Conservation (phyloP, 2,329 filamentous ascomycete species). For the Paraphaeosphaeria minitans region DNA sequence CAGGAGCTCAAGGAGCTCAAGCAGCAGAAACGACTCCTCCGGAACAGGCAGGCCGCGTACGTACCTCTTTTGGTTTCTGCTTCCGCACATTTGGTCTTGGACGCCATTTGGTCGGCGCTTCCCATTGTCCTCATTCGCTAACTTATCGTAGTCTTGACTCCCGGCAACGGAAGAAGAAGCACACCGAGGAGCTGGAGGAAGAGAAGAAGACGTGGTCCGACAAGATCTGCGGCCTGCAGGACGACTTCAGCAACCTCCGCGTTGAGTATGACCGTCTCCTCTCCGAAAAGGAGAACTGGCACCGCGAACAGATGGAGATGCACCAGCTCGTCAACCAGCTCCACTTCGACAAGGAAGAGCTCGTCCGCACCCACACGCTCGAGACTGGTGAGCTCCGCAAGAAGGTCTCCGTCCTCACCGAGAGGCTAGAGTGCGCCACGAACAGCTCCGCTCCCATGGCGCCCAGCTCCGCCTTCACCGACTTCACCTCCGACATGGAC, state of each 20-base stretch:
- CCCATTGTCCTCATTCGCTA: slow-evolving; percentile 41
- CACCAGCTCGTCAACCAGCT: slow-evolving; percentile 76
- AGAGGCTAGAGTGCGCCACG: slow-evolving; percentile 67
- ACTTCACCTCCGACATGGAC: slow-evolving; percentile 81
- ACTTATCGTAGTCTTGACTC: slow-evolving; percentile 77
- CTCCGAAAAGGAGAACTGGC: slow-evolving; percentile 67
- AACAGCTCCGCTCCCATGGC: slow-evolving; percentile 53
- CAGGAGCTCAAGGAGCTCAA: slow-evolving; percentile 97
- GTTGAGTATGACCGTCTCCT: slow-evolving; percentile 60
- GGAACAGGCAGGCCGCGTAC: slow-evolving; percentile 96
- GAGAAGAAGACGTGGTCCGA: slow-evolving; percentile 92
- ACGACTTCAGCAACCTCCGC: slow-evolving; percentile 72
- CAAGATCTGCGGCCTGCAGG: slow-evolving; percentile 77
- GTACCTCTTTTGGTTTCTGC: slow-evolving; percentile 41
- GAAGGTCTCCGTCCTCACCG: slow-evolving; percentile 82
- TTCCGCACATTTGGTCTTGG: slow-evolving; percentile 27
- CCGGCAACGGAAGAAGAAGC: slow-evolving; percentile 95
- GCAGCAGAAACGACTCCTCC: slow-evolving; percentile 92
- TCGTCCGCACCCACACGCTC: slow-evolving; percentile 84
- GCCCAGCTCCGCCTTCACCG: slow-evolving; percentile 67
- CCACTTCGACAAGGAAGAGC: slow-evolving; percentile 86
- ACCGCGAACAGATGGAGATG: slow-evolving; percentile 74
- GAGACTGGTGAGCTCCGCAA: slow-evolving; percentile 91
- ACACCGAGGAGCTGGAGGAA: slow-evolving; percentile 94
- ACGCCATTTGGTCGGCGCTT: slow-evolving; percentile 36